Base-by-base conservation (phyloP, 345 rosid species). In the Eucalyptus leucophloia region DNA sequence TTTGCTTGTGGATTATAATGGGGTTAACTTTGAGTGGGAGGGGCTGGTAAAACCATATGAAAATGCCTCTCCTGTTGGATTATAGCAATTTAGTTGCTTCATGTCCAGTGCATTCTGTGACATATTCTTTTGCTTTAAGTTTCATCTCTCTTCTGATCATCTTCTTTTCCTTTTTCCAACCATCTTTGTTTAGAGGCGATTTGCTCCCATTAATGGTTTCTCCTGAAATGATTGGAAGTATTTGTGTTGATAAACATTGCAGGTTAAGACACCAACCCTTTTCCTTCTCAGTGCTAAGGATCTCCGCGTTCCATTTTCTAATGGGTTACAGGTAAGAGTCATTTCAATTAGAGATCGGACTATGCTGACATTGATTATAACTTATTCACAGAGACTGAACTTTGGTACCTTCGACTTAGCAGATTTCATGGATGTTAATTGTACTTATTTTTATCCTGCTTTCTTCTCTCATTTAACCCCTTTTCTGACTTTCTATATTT, bases 261-360 rank as follows among this genome's bases (percentile, higher is more conserved):
- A 98, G 99, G 99, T 96, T 89, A 98, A 98, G 93, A 93, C 99
- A 82, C 99, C 99, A 7, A 94, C 96, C 72, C 89, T 97, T 72
- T 93, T 98, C 91, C 96, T 98, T 86, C 88, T 97, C 86, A 98
- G 99, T 88, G 94, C 96, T 88, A 91, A 94, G 88, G 99, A 98
- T 95, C 98, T 96, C 23, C 99, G 98, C 42, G 99, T 98, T 90
- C 99, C 99, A 6, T 91, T 92, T 72, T 94, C 98, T 81, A 95
- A 95, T 87, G 99, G 98, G 89, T 87, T 97, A 89, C 99, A 96
- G 91, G 99, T 96, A 93, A 94, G 95, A 88, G 89, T 86, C 4
- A 14, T 11, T 24, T 6, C 44, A 37, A 7, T 77, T 47, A 77
- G 54, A 30, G 62, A 37, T 50, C 7, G 32, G 32, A 49, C 87